These are phyloP conservation scores for Hagleromyces aurorensis DNA, from an alignment of 805 yeast species.

Conservation along the genomic window DNA sequence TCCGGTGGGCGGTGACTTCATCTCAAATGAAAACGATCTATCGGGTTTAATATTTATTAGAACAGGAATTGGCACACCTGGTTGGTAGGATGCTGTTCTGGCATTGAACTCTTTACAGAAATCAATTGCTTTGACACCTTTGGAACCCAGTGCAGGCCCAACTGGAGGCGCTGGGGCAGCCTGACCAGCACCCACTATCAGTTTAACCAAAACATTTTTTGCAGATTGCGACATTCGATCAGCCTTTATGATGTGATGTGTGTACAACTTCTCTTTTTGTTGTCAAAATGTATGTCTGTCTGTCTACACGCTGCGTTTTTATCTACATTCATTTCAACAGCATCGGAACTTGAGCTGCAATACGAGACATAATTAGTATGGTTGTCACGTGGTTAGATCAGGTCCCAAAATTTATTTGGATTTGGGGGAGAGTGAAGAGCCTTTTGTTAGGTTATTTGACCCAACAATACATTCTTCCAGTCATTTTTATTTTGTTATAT, in stretches of 20 bases:
- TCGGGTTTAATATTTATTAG: constrained; percentile 85
- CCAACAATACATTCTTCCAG: too few relatives aligned
- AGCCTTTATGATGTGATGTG: background rate
- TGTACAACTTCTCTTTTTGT: constrained; percentile 1
- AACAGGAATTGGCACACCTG: constrained; percentile 88
- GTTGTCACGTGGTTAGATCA: too few relatives aligned
- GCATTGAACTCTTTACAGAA: constrained; percentile 98
- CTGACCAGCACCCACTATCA: constrained; percentile 93
- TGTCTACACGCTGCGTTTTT: too few relatives aligned
- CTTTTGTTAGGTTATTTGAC: too few relatives aligned
- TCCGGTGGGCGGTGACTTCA: constrained; percentile 88
- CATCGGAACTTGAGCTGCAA: too few relatives aligned
- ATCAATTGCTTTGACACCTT: constrained; percentile 97
- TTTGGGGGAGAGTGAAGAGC: too few relatives aligned
- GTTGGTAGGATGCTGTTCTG: constrained; percentile 76
- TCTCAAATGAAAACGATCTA: constrained; percentile 75
- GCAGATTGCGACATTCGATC: constrained; percentile 33
- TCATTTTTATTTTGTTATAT: too few relatives aligned
- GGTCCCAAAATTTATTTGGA: too few relatives aligned
- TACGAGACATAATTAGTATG: too few relatives aligned
- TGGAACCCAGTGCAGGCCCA: constrained; percentile 97
- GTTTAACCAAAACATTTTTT: constrained; percentile 68
- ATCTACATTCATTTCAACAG: too few relatives aligned
- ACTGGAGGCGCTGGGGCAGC: constrained; percentile 99
- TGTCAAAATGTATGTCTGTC: background rate